phyloP scores from a whole-genome alignment of 371 early-diverging fungal species.

The Mortierella sp. region DNA sequence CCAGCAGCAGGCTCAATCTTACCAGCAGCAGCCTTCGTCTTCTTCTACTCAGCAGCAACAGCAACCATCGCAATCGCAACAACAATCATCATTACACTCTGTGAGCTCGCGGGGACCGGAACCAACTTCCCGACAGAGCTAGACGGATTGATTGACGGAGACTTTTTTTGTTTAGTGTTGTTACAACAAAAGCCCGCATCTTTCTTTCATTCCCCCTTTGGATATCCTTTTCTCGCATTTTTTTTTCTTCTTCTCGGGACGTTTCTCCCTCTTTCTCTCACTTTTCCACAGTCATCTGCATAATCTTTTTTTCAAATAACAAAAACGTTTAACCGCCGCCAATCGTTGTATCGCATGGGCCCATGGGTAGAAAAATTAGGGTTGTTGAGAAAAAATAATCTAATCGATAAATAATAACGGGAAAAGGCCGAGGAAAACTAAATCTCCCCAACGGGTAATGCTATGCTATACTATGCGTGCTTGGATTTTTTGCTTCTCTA shows the following conservation, averaged over 20 bases:
- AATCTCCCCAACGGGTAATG: too few species aligned
- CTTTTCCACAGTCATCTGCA: not conserved
- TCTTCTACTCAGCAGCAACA: constrained; percentile 25
- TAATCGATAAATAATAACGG: not conserved
- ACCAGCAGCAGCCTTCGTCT: constrained; percentile 41
- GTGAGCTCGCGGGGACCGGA: constrained; percentile 35
- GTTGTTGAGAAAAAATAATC: not conserved
- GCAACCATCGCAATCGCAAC: not conserved
- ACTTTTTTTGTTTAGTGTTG: not conserved
- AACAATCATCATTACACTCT: constrained; percentile 24
- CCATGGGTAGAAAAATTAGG: not conserved
- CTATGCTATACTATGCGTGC: too few species aligned
- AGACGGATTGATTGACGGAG: too few species aligned
- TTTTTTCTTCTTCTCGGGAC: not conserved
- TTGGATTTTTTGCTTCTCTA: constrained; percentile 15
- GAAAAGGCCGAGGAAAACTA: not conserved
- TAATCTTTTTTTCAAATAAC: constrained; percentile 10
- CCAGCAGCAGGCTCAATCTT: constrained; percentile 43
- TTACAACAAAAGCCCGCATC: not conserved
- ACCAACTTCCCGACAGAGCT: constrained; percentile 22
- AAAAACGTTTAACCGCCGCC: not conserved
- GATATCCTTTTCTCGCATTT: not conserved
- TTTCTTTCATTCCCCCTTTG: not conserved
- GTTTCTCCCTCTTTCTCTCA: not conserved
- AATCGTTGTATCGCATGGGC: constrained; percentile 6